phyloP scores from a whole-genome alignment of 2,329 filamentous ascomycete genomes.

The Talaromyces sp. region DNA sequence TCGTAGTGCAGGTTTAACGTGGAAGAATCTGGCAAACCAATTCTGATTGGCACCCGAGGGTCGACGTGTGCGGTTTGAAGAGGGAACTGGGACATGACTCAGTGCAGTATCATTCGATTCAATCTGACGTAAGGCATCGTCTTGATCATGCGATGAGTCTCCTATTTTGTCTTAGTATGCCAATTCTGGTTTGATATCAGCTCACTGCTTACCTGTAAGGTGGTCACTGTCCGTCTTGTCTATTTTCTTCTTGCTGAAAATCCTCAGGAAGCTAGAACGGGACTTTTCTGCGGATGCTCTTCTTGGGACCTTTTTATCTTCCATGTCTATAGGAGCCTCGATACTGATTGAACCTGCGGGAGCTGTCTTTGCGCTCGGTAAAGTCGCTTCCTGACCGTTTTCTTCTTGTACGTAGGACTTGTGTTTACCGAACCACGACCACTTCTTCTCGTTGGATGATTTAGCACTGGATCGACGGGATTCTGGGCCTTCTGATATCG shows the following conservation, averaged over 20 bases:
- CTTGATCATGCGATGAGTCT: background rate
- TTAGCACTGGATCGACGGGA: conserved; percentile 29
- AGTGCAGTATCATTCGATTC: conserved; percentile 10
- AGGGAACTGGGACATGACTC: conserved; percentile 7
- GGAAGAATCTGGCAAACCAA: conserved; percentile 85
- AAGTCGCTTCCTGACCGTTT: conserved; percentile 23
- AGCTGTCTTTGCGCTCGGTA: conserved; percentile 26
- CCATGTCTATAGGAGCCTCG: conserved; percentile 11
- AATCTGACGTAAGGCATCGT: background rate
- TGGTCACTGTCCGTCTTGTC: conserved; percentile 33
- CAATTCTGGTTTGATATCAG: background rate
- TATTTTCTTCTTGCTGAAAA: conserved; percentile 51
- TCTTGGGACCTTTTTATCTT: conserved; percentile 11
- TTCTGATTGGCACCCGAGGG: conserved; percentile 54
- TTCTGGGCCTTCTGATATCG: conserved; percentile 42
- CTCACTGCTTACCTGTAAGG: conserved; percentile 36
- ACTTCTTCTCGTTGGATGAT: conserved; percentile 36
- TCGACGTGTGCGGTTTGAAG: conserved; percentile 29
- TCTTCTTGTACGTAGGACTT: conserved; percentile 29
- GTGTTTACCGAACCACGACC: conserved; percentile 45
- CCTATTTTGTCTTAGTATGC: conserved; percentile 8
- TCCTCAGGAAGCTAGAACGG: conserved; percentile 46
- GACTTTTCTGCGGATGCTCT: conserved; percentile 28
- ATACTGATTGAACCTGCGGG: conserved; percentile 27
- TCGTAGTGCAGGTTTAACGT: conserved; percentile 76